Conservation (phyloP, 768 basidiomycete genomes). For the Boletellus ananiceps region DNA sequence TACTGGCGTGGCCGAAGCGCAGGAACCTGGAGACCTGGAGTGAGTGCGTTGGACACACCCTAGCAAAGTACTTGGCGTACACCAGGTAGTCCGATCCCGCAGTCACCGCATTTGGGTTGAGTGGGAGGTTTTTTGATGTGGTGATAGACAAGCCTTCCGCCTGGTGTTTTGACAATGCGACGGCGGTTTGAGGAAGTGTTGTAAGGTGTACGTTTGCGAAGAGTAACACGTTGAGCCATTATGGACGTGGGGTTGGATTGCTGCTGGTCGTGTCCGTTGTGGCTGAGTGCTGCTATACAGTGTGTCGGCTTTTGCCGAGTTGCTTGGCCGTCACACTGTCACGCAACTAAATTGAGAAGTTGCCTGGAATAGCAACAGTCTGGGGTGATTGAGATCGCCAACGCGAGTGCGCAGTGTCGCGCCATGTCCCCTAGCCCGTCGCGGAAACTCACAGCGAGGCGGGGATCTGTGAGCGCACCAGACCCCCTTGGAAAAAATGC, state of each 20-base stretch:
- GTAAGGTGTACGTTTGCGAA: constrained; percentile 97
- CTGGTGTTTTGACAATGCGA: constrained; percentile 95
- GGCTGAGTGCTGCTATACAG: constrained; percentile 26
- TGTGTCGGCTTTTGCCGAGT: constrained; percentile 14
- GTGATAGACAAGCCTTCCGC: constrained; percentile 97
- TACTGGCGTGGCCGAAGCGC: constrained; percentile 96
- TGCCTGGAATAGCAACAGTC: background rate
- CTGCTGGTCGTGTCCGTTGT: background rate
- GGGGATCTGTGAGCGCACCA: constrained; percentile 63
- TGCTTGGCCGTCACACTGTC: background rate
- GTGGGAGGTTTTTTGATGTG: constrained; percentile 93
- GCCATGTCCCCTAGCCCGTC: constrained; percentile 18
- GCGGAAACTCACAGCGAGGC: constrained; percentile 45
- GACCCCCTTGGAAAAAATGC: constrained; percentile 65
- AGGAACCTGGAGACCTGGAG: constrained; percentile 56
- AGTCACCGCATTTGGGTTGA: constrained; percentile 97
- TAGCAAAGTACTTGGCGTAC: constrained; percentile 47
- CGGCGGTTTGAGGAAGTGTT: constrained; percentile 97
- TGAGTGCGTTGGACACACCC: background rate
- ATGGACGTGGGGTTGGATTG: constrained; percentile 6
- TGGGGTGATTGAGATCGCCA: constrained; percentile 2
- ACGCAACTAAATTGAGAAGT: constrained; percentile 4
- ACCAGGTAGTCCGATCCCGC: constrained; percentile 88
- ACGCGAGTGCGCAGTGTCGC: background rate
- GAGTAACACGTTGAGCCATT: constrained; percentile 99